Conservation (phyloP, 352 stramenopile species). For the Phytophthora fragariae region DNA sequence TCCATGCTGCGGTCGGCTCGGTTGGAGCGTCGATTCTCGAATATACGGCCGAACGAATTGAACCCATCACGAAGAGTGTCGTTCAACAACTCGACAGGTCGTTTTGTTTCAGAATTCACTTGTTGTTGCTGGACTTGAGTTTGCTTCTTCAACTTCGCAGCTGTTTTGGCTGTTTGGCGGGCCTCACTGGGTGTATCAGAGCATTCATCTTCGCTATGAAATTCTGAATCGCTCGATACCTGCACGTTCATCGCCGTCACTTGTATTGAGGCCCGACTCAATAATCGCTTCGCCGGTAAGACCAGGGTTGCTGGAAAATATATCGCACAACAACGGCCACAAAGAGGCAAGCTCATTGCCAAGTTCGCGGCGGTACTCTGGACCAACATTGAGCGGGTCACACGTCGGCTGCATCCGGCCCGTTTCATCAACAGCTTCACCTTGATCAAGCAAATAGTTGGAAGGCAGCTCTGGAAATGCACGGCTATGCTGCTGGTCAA, state of each 20-base stretch:
- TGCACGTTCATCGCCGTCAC: background rate
- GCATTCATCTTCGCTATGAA: background rate
- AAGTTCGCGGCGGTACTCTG: background rate
- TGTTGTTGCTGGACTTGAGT: background rate
- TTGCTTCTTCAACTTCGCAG: conserved; percentile 1
- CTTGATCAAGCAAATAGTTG: background rate
- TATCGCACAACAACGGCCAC: background rate
- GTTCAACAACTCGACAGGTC: conserved; percentile 7
- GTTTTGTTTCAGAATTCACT: background rate
- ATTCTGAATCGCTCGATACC: background rate
- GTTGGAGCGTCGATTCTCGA: background rate
- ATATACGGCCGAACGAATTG: conserved; percentile 4
- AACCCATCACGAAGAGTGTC: conserved; percentile 10
- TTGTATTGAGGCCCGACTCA: background rate
- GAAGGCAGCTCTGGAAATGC: background rate
- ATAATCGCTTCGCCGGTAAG: background rate
- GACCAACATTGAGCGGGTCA: background rate
- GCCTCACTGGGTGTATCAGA: conserved; percentile 4
- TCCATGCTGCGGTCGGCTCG: background rate
- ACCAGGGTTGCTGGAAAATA: background rate
- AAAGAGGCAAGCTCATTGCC: background rate
- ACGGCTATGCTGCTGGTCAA: background rate
- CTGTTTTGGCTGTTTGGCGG: conserved; percentile 3
- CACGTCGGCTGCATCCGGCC: background rate
- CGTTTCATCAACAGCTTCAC: background rate